These are phyloP conservation scores for Cyclotella sp. DNA, from an alignment of 108 stramenopile species.

Conservation along the genomic window DNA sequence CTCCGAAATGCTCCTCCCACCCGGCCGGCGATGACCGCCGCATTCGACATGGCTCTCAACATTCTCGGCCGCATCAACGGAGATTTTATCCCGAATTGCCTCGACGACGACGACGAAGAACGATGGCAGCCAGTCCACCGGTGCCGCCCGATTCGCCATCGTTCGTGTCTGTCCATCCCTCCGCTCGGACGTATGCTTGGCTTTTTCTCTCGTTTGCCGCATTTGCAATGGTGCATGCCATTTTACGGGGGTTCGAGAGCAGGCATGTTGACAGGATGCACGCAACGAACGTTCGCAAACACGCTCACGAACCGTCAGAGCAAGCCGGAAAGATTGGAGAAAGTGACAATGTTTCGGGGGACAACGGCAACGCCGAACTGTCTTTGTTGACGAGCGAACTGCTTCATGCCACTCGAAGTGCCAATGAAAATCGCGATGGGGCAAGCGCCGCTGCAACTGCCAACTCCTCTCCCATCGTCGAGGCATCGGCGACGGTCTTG, in stretches of 20 bases:
- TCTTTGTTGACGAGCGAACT: neutral
- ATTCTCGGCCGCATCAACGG: too few species aligned
- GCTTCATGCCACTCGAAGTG: slow-evolving; percentile 19
- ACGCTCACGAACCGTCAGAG: neutral
- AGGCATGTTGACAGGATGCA: slow-evolving; percentile 20
- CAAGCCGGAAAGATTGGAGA: neutral
- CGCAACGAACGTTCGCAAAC: neutral
- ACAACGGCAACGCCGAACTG: neutral
- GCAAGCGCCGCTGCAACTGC: slow-evolving; percentile 10
- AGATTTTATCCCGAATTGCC: neutral
- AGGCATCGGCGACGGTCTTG: slow-evolving; percentile 34
- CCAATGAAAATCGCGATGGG: slow-evolving; percentile 21
- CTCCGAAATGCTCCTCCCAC: too few species aligned
- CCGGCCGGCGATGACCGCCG: too few species aligned
- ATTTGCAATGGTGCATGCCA: slow-evolving; percentile 34
- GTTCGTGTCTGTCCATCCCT: neutral
- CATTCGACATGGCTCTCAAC: too few species aligned
- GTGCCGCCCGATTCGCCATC: neutral
- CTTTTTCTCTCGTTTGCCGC: slow-evolving; percentile 24
- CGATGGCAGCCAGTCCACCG: too few species aligned
- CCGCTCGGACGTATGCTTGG: slow-evolving; percentile 21
- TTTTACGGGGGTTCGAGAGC: slow-evolving; percentile 29
- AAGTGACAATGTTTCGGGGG: neutral
- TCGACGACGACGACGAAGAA: neutral
- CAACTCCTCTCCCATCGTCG: neutral